These are phyloP conservation scores for Fabrea salina DNA, from an alignment of 169 alveolate genomes.

Conservation along the genomic window DNA sequence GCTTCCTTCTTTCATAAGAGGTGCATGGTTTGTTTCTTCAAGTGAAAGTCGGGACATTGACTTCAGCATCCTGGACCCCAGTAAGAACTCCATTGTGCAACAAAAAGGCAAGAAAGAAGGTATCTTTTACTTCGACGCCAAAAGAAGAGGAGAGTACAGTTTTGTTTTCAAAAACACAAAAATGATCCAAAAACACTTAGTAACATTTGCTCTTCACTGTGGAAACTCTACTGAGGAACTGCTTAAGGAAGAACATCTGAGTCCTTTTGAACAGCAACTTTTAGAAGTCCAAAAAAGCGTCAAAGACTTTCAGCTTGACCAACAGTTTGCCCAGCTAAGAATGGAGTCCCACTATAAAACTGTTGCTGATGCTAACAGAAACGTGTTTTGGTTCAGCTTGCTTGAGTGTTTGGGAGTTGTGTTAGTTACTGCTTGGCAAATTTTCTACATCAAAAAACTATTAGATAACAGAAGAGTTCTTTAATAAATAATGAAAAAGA, in stretches of 20 bases:
- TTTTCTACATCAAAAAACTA: slow-evolving; percentile 41
- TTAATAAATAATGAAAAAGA: neutral
- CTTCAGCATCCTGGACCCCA: slow-evolving; percentile 52
- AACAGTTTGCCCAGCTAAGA: slow-evolving; percentile 23
- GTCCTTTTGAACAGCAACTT: slow-evolving; percentile 8
- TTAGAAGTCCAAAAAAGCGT: neutral
- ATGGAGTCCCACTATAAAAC: slow-evolving; percentile 52
- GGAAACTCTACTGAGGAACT: slow-evolving; percentile 26
- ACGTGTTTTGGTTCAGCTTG: slow-evolving; percentile 37
- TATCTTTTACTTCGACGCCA: slow-evolving; percentile 47
- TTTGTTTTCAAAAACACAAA: slow-evolving; percentile 35
- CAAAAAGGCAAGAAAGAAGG: slow-evolving; percentile 48
- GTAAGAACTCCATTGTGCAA: slow-evolving; percentile 35
- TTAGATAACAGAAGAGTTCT: slow-evolving; percentile 32
- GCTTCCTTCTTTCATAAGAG: slow-evolving; percentile 41
- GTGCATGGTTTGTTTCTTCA: slow-evolving; percentile 52
- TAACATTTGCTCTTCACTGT: slow-evolving; percentile 20
- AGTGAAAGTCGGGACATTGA: slow-evolving; percentile 48
- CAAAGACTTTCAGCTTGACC: slow-evolving; percentile 21
- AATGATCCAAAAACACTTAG: neutral
- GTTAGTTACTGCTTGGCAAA: slow-evolving; percentile 50
- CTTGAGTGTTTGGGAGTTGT: slow-evolving; percentile 38
- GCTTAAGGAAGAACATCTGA: slow-evolving; percentile 9
- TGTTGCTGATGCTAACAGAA: slow-evolving; percentile 36
- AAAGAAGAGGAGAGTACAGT: slow-evolving; percentile 46